These are phyloP conservation scores for Eucalyptus curtisii DNA, from an alignment of 345 rosid genomes.

Conservation along the genomic window DNA sequence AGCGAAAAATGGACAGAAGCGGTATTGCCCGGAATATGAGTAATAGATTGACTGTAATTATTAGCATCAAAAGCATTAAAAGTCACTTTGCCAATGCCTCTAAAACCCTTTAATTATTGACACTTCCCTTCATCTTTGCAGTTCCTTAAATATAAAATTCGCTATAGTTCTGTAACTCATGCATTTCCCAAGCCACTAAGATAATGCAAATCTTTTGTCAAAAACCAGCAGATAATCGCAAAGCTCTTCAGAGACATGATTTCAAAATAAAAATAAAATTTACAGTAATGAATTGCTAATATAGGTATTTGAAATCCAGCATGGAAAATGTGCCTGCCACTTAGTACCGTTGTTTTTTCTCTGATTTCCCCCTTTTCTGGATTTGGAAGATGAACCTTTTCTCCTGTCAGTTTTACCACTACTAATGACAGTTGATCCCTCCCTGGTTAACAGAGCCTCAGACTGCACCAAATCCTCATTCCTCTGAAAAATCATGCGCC, in stretches of 20 bases:
- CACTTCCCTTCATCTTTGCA: background rate
- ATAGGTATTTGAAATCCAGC: background rate
- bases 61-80: background rate
- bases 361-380: constrained; percentile 28
- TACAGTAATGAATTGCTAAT: background rate
- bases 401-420: constrained; percentile 19
- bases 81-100: background rate
- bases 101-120: background rate
- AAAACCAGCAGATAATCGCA: background rate
- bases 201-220: background rate
- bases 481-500: constrained; percentile 87
- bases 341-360: constrained; percentile 38
- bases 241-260: background rate
- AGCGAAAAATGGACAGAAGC: background rate
- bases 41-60: background rate
- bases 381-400: constrained; percentile 28
- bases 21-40: background rate
- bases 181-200: background rate
- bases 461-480: constrained; percentile 77
- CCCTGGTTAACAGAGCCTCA: constrained; percentile 68
- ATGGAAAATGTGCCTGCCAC: background rate
- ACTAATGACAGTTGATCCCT: constrained; percentile 11
- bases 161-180: background rate
- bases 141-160: background rate
- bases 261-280: background rate